These are phyloP conservation scores for Salvia rosmarinus DNA, from an alignment of 257 asterid genomes.

Conservation along the genomic window DNA sequence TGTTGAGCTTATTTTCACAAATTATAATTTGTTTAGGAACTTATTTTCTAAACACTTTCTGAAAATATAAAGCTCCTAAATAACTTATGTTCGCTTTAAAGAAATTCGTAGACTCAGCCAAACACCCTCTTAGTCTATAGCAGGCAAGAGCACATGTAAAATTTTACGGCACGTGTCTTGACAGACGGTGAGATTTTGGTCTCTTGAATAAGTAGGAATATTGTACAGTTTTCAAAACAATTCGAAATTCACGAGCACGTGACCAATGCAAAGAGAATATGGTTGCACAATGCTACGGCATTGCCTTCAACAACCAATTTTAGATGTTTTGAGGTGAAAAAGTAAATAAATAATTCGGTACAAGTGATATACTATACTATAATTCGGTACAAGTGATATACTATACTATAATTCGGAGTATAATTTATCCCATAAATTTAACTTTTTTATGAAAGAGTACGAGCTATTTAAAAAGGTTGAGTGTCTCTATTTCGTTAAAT, in stretches of 20 bases:
- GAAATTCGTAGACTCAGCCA: too few relatives aligned
- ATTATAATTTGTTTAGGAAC: too few relatives aligned
- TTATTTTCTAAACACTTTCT: too few relatives aligned
- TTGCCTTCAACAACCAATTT: constrained; percentile 21
- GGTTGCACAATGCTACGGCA: neutral
- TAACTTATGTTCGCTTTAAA: too few relatives aligned
- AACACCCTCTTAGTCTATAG: too few relatives aligned
- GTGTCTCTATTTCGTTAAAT: too few relatives aligned
- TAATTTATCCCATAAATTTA: too few relatives aligned
- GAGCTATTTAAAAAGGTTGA: neutral
- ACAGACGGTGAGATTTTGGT: neutral
- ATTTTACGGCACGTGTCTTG: neutral
- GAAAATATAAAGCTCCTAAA: too few relatives aligned
- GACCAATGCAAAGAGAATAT: constrained; percentile 19
- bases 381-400: too few relatives aligned
- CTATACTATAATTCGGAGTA: too few relatives aligned
- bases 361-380: neutral
- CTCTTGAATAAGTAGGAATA: constrained; percentile 21
- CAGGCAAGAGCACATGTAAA: too few relatives aligned
- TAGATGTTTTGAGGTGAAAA: neutral
- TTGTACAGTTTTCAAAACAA: constrained; percentile 2
- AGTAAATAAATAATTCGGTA: neutral
- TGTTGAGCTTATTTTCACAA: too few relatives aligned
- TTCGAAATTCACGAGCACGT: neutral
- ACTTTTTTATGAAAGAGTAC: neutral